Evolutionary conservation across 805 yeast species (phyloP).

Genomic region (Zygoascus flipseniorum): DNA sequence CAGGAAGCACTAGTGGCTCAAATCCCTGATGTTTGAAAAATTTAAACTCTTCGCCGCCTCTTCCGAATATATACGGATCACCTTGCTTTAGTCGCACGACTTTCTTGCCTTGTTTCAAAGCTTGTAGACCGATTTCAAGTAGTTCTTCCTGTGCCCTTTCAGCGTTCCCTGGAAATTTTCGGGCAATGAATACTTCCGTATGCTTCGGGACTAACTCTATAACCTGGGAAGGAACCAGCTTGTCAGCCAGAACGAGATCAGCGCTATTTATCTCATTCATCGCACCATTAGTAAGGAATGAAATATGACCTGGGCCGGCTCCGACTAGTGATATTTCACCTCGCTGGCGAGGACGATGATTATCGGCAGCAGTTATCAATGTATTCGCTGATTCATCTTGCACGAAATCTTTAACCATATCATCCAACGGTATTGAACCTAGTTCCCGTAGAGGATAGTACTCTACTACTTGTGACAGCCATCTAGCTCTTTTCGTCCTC

Average conservation of each 20-base stretch:
- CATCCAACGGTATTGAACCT: constrained; percentile 50
- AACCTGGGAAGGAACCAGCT: constrained; percentile 83
- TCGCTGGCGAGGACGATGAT: constrained; percentile 10
- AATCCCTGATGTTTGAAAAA: constrained; percentile 64
- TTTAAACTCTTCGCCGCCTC: constrained; percentile 88
- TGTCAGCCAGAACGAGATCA: constrained; percentile 81
- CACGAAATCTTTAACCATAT: constrained; percentile 40
- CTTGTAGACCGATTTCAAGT: constrained; percentile 59
- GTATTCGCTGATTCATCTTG: constrained; percentile 12
- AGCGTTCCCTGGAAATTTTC: constrained; percentile 95
- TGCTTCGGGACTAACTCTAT: constrained; percentile 66
- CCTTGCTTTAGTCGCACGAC: constrained; percentile 93
- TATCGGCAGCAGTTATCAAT: neutral
- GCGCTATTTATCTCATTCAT: constrained; percentile 71
- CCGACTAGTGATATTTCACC: constrained; percentile 82
- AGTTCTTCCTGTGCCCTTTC: constrained; percentile 87
- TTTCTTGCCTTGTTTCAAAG: constrained; percentile 53
- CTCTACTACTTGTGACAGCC: constrained; percentile 86
- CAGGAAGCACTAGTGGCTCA: constrained; percentile 71
- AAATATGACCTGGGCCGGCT: constrained; percentile 86
- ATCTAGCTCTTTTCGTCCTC: constrained; percentile 51
- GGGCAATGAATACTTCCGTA: constrained; percentile 75
- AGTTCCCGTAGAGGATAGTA: constrained; percentile 71
- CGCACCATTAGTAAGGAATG: constrained; percentile 79
- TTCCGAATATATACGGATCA: constrained; percentile 91